Conservation (phyloP, 2,329 filamentous ascomycete species). For the Fusarium veterinarium region DNA sequence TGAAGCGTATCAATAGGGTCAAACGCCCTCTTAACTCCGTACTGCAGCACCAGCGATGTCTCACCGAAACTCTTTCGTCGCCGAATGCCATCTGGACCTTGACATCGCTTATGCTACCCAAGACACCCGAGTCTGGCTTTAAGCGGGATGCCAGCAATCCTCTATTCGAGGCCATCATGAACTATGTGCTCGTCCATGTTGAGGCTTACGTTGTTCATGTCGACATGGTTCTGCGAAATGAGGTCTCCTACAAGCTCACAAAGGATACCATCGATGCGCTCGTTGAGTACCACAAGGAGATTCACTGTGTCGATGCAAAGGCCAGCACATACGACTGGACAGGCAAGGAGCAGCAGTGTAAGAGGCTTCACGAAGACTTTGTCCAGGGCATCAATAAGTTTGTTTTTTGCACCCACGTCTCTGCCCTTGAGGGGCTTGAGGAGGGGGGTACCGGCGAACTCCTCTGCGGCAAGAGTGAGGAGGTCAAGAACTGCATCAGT, state of each 20-base stretch:
- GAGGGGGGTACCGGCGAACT: conserved; percentile 96
- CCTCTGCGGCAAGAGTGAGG: conserved; percentile 88
- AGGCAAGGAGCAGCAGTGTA: conserved; percentile 94
- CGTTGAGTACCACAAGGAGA: conserved; percentile 94
- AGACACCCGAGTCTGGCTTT: conserved; percentile 86
- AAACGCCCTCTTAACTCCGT: conserved; percentile 98
- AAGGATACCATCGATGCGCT: conserved; percentile 92
- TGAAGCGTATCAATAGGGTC: conserved; percentile 96
- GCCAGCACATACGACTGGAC: conserved; percentile 94
- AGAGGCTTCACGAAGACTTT: conserved; percentile 97
- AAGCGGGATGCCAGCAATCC: conserved; percentile 74
- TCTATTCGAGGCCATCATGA: conserved; percentile 81
- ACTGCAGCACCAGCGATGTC: conserved; percentile 91
- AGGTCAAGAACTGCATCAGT: conserved; percentile 89
- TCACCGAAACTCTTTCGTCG: conserved; percentile 93
- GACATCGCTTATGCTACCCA: conserved; percentile 91
- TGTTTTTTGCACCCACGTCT: conserved; percentile 89
- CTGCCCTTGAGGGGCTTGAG: conserved; percentile 92
- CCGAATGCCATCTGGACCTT: conserved; percentile 93
- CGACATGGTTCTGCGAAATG: conserved; percentile 97
- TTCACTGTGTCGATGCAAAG: conserved; percentile 90
- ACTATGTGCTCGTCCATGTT: conserved; percentile 91
- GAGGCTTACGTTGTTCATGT: conserved; percentile 99
- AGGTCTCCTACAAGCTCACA: conserved; percentile 98
- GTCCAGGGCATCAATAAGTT: conserved; percentile 97